Base-by-base conservation (phyloP, 441 rosid genomes). In the Sinapis alba region DNA sequence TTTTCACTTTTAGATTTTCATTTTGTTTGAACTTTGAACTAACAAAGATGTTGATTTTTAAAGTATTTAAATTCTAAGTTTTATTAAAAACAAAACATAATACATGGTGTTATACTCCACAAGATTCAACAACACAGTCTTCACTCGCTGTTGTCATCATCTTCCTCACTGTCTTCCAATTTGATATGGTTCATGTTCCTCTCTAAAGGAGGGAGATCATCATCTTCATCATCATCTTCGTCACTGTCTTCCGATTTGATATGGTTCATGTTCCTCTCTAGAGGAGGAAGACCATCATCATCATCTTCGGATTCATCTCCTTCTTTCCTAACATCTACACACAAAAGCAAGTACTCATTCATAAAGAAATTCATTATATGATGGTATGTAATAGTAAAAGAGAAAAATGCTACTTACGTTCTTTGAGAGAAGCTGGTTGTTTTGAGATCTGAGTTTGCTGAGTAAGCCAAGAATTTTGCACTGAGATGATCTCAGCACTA, bases 391-490 rank as follows among this genome's bases (percentile, higher is more conserved):
- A n/a, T 32, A 23, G 45, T 47, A 24, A 60, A 23, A 20, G 9
- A 34, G 64, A 61, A 66, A 57, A n/a, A 8, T 36, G 18, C 28
- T 20, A 56, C 59, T 64, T 78, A 91, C 99, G 90, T 76, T 85
- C 76, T 71, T 30, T 68, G 2, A 75, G 80, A 0, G 80, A 61
- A 26, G 78, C 82, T 78, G 79, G 82, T 79, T 88, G 87, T 68
- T 78, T 73, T 1, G 89, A 84, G 79, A 89, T 78, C 57, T 79
- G 83, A 2, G 75, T 84, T 83, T 91, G 92, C 78, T 86, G 87
- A 19, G 94, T 79, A 80, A 96, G 95, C 99, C 99, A 96, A 27
- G 86, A 80, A 75, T 90, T 91, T 85, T 96, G 99, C 66, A 85
- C 86, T 7, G 90, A 79, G 71, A 95, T 91, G 1, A 96, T 87